phyloP scores from a whole-genome alignment of 140 eudicot genomes.

The Senecio squalidus region DNA sequence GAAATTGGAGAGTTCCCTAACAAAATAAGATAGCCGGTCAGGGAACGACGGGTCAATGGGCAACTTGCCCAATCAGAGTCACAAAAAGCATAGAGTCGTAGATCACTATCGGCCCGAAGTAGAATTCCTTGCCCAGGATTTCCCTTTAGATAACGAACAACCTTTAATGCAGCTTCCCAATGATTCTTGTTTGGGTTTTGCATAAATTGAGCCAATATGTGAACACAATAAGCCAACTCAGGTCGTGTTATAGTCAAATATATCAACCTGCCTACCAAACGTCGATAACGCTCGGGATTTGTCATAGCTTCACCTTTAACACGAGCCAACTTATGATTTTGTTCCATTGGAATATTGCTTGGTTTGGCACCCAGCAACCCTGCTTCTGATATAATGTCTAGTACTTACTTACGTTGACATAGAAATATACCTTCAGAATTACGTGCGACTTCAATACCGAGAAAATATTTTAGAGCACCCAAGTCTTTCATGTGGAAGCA shows the following conservation, averaged over 20 bases:
- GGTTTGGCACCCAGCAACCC: background rate
- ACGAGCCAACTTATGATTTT: background rate
- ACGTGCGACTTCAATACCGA: background rate
- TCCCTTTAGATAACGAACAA: background rate
- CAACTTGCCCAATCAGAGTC: conserved; percentile 2
- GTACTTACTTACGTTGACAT: background rate
- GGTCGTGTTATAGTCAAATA: background rate
- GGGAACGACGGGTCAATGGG: background rate
- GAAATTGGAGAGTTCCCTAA: background rate
- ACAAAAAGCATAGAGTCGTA: background rate
- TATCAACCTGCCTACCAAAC: background rate
- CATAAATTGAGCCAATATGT: background rate
- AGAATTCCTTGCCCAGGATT: background rate
- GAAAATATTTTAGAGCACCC: background rate
- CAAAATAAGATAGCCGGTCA: background rate
- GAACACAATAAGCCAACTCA: background rate
- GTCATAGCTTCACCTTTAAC: background rate
- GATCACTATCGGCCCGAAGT: background rate
- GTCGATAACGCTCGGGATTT: background rate
- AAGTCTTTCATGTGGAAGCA: background rate
- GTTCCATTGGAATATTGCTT: background rate
- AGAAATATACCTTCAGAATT: background rate
- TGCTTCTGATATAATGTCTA: background rate
- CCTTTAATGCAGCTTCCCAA: background rate
- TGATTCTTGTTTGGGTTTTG: background rate